These are phyloP conservation scores for Pisolithus orientalis DNA, from an alignment of 768 basidiomycete genomes.

Conservation along the genomic window DNA sequence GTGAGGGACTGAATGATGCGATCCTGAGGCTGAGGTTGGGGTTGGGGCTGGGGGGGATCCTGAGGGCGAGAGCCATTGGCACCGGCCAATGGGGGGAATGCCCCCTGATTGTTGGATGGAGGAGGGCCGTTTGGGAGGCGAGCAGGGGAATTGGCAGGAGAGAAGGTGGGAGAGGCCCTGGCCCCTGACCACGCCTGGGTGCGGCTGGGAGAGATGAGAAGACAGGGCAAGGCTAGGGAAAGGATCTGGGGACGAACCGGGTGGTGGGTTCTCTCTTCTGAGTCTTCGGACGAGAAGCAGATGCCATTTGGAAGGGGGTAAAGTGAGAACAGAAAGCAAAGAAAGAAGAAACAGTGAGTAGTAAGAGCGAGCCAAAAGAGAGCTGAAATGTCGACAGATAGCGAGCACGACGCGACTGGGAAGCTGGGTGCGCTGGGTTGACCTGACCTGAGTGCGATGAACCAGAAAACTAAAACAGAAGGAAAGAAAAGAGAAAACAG, in stretches of 20 bases:
- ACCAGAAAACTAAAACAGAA: too few species aligned
- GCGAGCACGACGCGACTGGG: constrained; percentile 28
- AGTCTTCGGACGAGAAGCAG: constrained; percentile 57
- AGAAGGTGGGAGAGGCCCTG: constrained; percentile 67
- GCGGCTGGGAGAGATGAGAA: constrained; percentile 25
- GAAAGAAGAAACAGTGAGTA: constrained; percentile 20
- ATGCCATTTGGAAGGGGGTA: constrained; percentile 44
- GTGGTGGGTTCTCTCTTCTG: constrained; percentile 52
- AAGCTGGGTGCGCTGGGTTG: constrained; percentile 14
- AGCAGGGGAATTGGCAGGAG: constrained; percentile 37
- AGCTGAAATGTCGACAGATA: constrained; percentile 32
- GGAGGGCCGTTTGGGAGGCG: constrained; percentile 40
- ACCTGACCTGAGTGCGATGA: constrained; percentile 11
- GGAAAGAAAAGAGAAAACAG: constrained; percentile 6
- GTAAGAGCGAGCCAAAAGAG: constrained; percentile 18
- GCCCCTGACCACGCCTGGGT: constrained; percentile 60
- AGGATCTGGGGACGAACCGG: constrained; percentile 37
- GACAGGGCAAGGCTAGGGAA: constrained; percentile 6
- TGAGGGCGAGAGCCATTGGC: constrained; percentile 42
- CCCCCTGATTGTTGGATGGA: constrained; percentile 24
- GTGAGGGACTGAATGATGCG: constrained; percentile 58
- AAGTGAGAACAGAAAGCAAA: constrained; percentile 23
- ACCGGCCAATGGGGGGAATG: constrained; percentile 38
- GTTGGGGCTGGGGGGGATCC: constrained; percentile 27
- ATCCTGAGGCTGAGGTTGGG: constrained; percentile 32